Evolutionary conservation across 2,329 filamentous ascomycete genomes (phyloP).

Genomic region (Fusarium sp.): DNA sequence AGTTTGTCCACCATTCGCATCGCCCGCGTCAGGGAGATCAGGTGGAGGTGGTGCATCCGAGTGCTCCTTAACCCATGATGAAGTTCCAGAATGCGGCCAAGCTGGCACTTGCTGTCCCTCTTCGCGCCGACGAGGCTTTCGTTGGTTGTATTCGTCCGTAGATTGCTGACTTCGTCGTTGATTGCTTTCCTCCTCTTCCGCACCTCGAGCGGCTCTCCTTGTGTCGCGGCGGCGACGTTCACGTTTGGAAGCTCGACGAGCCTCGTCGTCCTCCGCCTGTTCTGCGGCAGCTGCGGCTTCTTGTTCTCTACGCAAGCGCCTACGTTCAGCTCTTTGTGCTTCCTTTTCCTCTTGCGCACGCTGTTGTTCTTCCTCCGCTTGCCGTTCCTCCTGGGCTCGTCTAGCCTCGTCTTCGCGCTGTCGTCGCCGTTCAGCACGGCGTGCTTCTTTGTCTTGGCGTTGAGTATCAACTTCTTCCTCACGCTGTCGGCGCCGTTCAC

Average conservation of each 20-base stretch:
- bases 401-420: conserved; percentile 42
- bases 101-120: conserved; percentile 49
- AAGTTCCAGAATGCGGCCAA: conserved; percentile 73
- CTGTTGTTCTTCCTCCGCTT: conserved; percentile 60
- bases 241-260: conserved; percentile 57
- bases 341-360: conserved; percentile 64
- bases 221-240: conserved; percentile 66
- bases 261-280: conserved; percentile 58
- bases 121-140: conserved; percentile 52
- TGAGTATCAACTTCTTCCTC: conserved; percentile 61
- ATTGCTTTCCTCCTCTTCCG: conserved; percentile 50
- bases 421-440: conserved; percentile 64
- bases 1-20: conserved; percentile 49
- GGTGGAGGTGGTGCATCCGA: conserved; percentile 71
- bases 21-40: conserved; percentile 49
- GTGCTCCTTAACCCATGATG: conserved; percentile 74
- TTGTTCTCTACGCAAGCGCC: conserved; percentile 60
- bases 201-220: conserved; percentile 57
- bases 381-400: conserved; percentile 60
- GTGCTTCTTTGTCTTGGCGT: conserved; percentile 59
- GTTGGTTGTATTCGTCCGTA: conserved; percentile 59
- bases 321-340: conserved; percentile 61
- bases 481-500: conserved; percentile 65
- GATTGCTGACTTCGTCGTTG: conserved; percentile 50
- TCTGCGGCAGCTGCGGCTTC: conserved; percentile 58